Evolutionary conservation across 2,329 filamentous ascomycete species (phyloP), one percentile per base, ranked within the genome.

Genomic region (Beauveria scarabaeidicola): DNA sequence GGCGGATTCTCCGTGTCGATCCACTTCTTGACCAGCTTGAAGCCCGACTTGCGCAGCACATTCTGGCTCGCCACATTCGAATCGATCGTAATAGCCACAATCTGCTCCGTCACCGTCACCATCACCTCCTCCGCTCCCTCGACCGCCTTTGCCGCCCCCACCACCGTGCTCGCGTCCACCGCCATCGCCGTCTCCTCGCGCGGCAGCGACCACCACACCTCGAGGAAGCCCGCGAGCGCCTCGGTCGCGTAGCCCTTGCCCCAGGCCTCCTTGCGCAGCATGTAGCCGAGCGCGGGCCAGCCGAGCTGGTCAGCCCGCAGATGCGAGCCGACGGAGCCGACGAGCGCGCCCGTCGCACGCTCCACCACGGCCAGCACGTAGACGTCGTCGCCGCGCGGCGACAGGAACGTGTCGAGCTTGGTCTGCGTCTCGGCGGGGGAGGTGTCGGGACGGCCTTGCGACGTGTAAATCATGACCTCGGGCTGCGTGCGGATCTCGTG

Each of bases 391-490:
- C 86, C 81, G 55, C 77, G 70, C 6, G 78, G 79, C 1, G 80
- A 73, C n/a, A 83, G 67, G 36, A 74, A 76, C 11, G 63, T 64
- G 5, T 68, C 67, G 52, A 83, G 66, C 53, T 67, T 75, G 25
- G 61, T 64, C 61, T 69, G 70, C 10, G 81, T 81, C 60, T 76
- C 74, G 1, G 73, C 75, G 2, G 76, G 52, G 64, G 78, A 72
- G 57, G 66, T 62, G 70, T 86, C 79, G 9, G 72, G 64, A 9
- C 64, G 59, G 60, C 76, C 78, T 63, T 67, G 63, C 3, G 62
- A 58, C 57, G 84, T 85, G 76, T 79, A 85, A 58, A 70, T 69
- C 86, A 89, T 89, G 51, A 86, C 81, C 64, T 85, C 82, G 5
- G 78, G 76, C 67, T 85, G 76, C 15, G 74, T 75, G 25, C 85